phyloP scores from a whole-genome alignment of 2,329 filamentous ascomycete species.

The Hypoxylon sp. region DNA sequence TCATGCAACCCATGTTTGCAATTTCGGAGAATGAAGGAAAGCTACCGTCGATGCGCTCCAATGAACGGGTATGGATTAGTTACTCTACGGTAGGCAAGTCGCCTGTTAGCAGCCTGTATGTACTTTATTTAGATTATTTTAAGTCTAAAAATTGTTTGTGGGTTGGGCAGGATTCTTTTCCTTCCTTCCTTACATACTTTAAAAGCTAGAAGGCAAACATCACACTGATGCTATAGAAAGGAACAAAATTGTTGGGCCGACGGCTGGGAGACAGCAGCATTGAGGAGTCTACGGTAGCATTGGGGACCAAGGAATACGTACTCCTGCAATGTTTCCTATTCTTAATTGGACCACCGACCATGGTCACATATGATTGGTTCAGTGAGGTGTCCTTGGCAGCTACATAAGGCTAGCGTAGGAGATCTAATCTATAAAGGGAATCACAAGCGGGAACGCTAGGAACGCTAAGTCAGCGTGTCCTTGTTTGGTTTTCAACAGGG shows the following conservation, averaged over 20 bases:
- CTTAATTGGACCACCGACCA: constrained; percentile 21
- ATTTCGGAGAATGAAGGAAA: constrained; percentile 40
- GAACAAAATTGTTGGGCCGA: neutral
- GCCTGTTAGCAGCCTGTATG: constrained; percentile 2
- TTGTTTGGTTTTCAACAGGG: constrained; percentile 15
- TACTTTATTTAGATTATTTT: constrained; percentile 1
- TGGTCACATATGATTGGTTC: constrained; percentile 22
- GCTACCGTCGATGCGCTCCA: constrained; percentile 30
- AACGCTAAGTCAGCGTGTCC: constrained; percentile 16
- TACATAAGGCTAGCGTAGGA: constrained; percentile 23
- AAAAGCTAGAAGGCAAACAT: constrained; percentile 18
- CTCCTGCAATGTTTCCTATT: constrained; percentile 25
- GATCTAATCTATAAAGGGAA: constrained; percentile 38
- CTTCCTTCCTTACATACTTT: neutral
- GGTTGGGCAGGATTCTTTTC: neutral
- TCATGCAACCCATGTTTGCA: constrained; percentile 24
- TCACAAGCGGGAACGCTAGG: constrained; percentile 17
- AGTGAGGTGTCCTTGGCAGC: constrained; percentile 9
- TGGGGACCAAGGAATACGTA: constrained; percentile 20
- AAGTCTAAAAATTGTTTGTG: constrained; percentile 7
- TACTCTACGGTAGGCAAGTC: neutral
- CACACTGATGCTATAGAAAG: neutral
- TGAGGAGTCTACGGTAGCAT: constrained; percentile 22
- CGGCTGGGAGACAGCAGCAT: constrained; percentile 18
- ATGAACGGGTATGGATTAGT: constrained; percentile 6